Evolutionary conservation across 768 basidiomycete species (phyloP).

Genomic region (Polyporus arcularius): DNA sequence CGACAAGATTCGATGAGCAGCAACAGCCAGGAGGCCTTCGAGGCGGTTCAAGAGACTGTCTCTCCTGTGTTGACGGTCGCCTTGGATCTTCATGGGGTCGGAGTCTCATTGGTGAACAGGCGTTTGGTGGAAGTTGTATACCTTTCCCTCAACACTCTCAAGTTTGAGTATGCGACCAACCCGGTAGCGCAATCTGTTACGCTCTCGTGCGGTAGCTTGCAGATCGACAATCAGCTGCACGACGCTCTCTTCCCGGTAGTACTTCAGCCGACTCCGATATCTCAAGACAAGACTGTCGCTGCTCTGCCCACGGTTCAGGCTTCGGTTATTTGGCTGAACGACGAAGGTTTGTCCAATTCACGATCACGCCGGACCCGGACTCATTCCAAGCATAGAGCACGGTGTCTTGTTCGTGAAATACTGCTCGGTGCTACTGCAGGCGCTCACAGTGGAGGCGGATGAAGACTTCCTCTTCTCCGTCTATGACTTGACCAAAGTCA

Average conservation of each 20-base stretch:
- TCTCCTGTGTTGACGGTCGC: constrained; percentile 63
- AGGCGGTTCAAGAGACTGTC: constrained; percentile 79
- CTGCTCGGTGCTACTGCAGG: constrained; percentile 90
- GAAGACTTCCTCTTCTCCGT: constrained; percentile 94
- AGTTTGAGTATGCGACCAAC: constrained; percentile 84
- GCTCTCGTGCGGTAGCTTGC: constrained; percentile 81
- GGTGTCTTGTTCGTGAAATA: constrained; percentile 99
- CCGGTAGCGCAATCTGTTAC: constrained; percentile 77
- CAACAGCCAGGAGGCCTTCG: constrained; percentile 69
- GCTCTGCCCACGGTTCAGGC: constrained; percentile 88
- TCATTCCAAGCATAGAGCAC: constrained; percentile 60
- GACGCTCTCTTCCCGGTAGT: constrained; percentile 95
- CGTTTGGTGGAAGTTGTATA: constrained; percentile 89
- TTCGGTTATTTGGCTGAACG: constrained; percentile 88
- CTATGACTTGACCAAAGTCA: constrained; percentile 89
- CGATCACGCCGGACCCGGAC: neutral
- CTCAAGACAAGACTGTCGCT: constrained; percentile 74
- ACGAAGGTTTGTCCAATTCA: constrained; percentile 65
- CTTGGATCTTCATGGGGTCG: constrained; percentile 86
- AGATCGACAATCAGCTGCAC: constrained; percentile 97
- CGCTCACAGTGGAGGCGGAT: constrained; percentile 93
- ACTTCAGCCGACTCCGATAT: constrained; percentile 88
- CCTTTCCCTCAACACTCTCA: constrained; percentile 72
- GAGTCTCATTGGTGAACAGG: constrained; percentile 88
- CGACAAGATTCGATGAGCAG: constrained; percentile 73